Conservation (phyloP, 2,329 filamentous ascomycete species). For the Calonectria fujianensis region DNA sequence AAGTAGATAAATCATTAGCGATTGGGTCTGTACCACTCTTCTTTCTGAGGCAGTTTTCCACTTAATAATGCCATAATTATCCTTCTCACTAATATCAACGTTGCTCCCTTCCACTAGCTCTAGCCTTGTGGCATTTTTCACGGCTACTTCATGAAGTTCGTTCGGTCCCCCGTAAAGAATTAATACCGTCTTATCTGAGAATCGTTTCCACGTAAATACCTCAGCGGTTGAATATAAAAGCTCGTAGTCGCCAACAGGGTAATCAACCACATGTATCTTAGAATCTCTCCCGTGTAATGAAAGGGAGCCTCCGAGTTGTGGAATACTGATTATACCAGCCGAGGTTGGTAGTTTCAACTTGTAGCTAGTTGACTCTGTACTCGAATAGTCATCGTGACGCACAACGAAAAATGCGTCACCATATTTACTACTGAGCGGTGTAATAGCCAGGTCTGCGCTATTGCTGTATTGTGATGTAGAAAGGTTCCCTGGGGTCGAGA, state of each 20-base stretch:
- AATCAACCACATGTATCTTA: slow-evolving; percentile 81
- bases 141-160: slow-evolving; percentile 78
- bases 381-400: slow-evolving; percentile 80
- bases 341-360: slow-evolving; percentile 77
- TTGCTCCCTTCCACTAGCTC: slow-evolving; percentile 54
- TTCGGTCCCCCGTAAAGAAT: slow-evolving; percentile 78
- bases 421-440: slow-evolving; percentile 73
- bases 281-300: slow-evolving; percentile 79
- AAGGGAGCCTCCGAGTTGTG: slow-evolving; percentile 74
- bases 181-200: slow-evolving; percentile 74
- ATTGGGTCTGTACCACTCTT: slow-evolving; percentile 57
- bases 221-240: slow-evolving; percentile 82
- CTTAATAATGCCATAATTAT: slow-evolving; percentile 54
- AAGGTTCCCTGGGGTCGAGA: slow-evolving; percentile 71
- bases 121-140: slow-evolving; percentile 57
- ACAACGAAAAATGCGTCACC: slow-evolving; percentile 78
- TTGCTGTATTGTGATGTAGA: slow-evolving; percentile 72
- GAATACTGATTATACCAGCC: slow-evolving; percentile 70
- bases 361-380: slow-evolving; percentile 74
- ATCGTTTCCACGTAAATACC: slow-evolving; percentile 81
- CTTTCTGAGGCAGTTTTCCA: slow-evolving; percentile 57
- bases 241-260: slow-evolving; percentile 74
- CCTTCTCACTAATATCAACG: slow-evolving; percentile 50
- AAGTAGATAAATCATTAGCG: slow-evolving; percentile 65
- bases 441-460: slow-evolving; percentile 73